phyloP scores from a whole-genome alignment of 1,284 basidiomycete genomes.

The Sanghuangporus sanghuang region DNA sequence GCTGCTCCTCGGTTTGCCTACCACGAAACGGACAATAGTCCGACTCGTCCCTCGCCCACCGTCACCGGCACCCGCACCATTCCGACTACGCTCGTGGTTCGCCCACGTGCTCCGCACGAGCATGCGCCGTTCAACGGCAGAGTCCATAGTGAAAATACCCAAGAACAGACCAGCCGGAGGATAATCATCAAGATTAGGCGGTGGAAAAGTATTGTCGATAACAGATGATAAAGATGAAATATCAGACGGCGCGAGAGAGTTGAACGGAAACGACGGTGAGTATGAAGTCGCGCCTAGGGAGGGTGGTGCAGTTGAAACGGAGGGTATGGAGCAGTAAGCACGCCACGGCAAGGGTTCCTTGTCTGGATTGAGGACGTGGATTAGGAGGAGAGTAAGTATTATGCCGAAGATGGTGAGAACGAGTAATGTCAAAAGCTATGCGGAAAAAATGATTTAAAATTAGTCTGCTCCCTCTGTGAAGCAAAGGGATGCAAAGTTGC shows the following conservation, averaged over 20 bases:
- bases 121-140: constrained; percentile 81
- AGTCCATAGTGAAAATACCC: constrained; percentile 90
- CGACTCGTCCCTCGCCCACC: constrained; percentile 76
- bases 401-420: constrained; percentile 70
- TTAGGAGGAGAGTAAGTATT: constrained; percentile 76
- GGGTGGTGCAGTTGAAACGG: constrained; percentile 36
- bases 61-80: constrained; percentile 65
- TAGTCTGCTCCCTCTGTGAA: neutral
- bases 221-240: constrained; percentile 29
- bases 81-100: constrained; percentile 72
- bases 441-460: constrained; percentile 4
- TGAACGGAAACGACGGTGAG: constrained; percentile 32
- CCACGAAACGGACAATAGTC: constrained; percentile 86
- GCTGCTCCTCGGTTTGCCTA: constrained; percentile 79
- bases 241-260: constrained; percentile 34
- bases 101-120: constrained; percentile 90
- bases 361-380: constrained; percentile 93
- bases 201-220: constrained; percentile 46
- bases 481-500: neutral
- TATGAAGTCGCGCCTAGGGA: constrained; percentile 31
- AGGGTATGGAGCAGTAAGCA: constrained; percentile 76
- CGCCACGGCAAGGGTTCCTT: constrained; percentile 94
- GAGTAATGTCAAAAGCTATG: constrained; percentile 66
- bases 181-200: constrained; percentile 63
- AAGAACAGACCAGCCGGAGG: constrained; percentile 87